phyloP scores from a whole-genome alignment of 768 basidiomycete species.

The Mycena floridula region DNA sequence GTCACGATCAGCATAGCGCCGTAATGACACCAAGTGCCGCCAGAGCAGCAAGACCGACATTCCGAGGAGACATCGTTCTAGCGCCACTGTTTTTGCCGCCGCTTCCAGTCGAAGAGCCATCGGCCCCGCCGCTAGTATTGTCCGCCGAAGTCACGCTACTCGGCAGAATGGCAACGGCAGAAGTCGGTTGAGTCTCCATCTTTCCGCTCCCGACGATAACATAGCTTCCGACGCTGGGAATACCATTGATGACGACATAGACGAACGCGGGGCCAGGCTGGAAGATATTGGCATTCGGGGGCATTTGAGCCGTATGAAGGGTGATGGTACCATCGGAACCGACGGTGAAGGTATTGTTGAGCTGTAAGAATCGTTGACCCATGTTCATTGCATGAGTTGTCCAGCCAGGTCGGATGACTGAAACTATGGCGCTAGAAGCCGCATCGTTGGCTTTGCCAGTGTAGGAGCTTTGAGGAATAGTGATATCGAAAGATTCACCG shows the following conservation, averaged over 20 bases:
- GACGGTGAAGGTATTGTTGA: constrained; percentile 82
- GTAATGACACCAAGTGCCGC: too few species aligned
- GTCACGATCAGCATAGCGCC: too few species aligned
- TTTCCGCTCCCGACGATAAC: constrained; percentile 77
- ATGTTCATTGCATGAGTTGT: constrained; percentile 86
- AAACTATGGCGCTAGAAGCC: constrained; percentile 69
- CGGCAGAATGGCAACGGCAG: constrained; percentile 41
- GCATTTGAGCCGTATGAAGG: constrained; percentile 76
- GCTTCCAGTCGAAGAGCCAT: too few species aligned
- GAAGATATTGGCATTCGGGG: constrained; percentile 81
- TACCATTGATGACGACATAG: constrained; percentile 78
- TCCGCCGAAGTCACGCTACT: too few species aligned
- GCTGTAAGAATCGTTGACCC: constrained; percentile 76
- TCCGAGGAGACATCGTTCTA: too few species aligned
- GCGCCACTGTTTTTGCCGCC: too few species aligned
- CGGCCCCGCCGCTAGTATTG: too few species aligned
- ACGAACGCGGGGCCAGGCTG: constrained; percentile 85
- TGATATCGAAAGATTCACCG: constrained; percentile 72
- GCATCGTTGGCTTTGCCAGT: constrained; percentile 61
- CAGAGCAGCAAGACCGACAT: too few species aligned
- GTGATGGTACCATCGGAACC: constrained; percentile 73
- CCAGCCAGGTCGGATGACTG: constrained; percentile 79
- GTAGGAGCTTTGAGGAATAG: constrained; percentile 60
- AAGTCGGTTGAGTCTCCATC: constrained; percentile 61
- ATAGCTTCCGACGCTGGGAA: constrained; percentile 75